Evolutionary conservation across 2,329 filamentous ascomycete genomes (phyloP).

Genomic region (Furcasterigmium furcatum): DNA sequence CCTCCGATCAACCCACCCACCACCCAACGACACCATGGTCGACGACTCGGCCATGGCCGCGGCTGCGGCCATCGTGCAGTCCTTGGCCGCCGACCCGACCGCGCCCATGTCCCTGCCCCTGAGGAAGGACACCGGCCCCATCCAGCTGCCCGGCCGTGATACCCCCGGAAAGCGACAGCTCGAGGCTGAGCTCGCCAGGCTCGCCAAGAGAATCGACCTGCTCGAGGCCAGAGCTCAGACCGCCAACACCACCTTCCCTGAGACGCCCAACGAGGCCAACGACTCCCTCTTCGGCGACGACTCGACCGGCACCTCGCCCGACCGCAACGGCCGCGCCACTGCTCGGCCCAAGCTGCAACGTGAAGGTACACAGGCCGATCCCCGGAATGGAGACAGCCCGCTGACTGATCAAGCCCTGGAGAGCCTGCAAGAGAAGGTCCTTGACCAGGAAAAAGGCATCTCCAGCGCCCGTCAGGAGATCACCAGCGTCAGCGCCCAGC

Average conservation of each 20-base stretch:
- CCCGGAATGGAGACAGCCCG: slow-evolving; percentile 27
- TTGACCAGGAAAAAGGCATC: slow-evolving; percentile 90
- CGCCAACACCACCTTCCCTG: slow-evolving; percentile 63
- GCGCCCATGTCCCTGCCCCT: slow-evolving; percentile 33
- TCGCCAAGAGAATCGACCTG: slow-evolving; percentile 74
- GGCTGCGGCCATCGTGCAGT: slow-evolving; percentile 50
- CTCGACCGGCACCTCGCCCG: slow-evolving; percentile 40
- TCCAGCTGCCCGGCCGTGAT: slow-evolving; percentile 75
- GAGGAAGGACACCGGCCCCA: slow-evolving; percentile 38
- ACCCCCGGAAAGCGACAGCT: slow-evolving; percentile 73
- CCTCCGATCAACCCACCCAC: too few relatives aligned
- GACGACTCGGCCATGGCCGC: slow-evolving; percentile 54
- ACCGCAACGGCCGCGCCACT: slow-evolving; percentile 35
- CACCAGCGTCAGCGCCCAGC: slow-evolving; percentile 78
- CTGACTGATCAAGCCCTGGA: slow-evolving; percentile 81
- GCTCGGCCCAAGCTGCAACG: slow-evolving; percentile 12
- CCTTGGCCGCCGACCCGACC: slow-evolving; percentile 43
- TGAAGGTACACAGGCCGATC: slow-evolving; percentile 16
- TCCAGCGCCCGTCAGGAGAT: slow-evolving; percentile 84
- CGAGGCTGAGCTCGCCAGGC: slow-evolving; percentile 77
- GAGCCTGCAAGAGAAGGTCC: slow-evolving; percentile 84
- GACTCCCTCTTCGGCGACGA: slow-evolving; percentile 62
- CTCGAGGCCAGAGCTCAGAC: slow-evolving; percentile 75
- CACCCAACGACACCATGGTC: slow-evolving; percentile 45
- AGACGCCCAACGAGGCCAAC: slow-evolving; percentile 75